Evolutionary conservation across 2,329 filamentous ascomycete species (phyloP).

Genomic region (Exserohilum turcica): DNA sequence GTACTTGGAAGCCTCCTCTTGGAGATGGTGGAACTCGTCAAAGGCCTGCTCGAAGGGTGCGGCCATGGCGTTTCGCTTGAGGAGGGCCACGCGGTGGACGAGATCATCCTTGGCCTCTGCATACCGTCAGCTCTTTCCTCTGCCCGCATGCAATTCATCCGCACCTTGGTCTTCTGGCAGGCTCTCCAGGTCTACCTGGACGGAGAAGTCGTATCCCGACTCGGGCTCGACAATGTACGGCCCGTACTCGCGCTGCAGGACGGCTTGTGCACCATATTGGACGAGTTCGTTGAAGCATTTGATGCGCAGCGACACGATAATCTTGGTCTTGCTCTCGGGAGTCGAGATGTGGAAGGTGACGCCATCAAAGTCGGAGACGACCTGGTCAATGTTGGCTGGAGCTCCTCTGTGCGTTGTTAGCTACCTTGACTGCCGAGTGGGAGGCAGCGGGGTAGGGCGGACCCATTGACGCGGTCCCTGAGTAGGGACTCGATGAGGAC

Average conservation of each 20-base stretch:
- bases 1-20: conserved; percentile 88
- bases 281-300: conserved; percentile 93
- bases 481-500: conserved; percentile 95
- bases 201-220: conserved; percentile 93
- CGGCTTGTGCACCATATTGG: conserved; percentile 87
- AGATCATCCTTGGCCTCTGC: conserved; percentile 83
- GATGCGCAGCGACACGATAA: conserved; percentile 91
- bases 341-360: conserved; percentile 99
- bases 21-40: conserved; percentile 83
- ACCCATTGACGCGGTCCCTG: conserved; percentile 92
- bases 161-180: conserved; percentile 79
- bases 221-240: conserved; percentile 87
- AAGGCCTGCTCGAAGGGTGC: conserved; percentile 98
- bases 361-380: conserved; percentile 98
- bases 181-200: conserved; percentile 85
- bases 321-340: conserved; percentile 89
- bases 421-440: conserved; percentile 38
- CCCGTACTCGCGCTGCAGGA: conserved; percentile 93
- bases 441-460: conserved; percentile 44
- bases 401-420: conserved; percentile 67
- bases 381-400: conserved; percentile 91
- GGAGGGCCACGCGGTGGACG: conserved; percentile 81
- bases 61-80: conserved; percentile 99
- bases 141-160: neutral
- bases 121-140: conserved; percentile 24